Percentiles rank a stretch among this genome's conserved stretches.
Conservation (phyloP, 2,329 filamentous ascomycete genomes). For the Lachnellula suecica region DNA sequence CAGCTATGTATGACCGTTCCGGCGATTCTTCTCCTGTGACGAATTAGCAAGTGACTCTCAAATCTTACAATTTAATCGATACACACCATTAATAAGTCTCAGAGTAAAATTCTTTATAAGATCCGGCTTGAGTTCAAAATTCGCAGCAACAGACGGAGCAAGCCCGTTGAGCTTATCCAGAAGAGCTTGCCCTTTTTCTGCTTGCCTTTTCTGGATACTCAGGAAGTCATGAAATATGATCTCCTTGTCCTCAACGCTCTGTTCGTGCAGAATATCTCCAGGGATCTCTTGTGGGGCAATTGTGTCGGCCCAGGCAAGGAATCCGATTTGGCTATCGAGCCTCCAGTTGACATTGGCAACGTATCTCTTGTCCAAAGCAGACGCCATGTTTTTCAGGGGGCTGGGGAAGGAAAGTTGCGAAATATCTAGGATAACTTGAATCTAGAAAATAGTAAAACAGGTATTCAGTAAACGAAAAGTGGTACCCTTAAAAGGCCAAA, state of each 20-base stretch:
- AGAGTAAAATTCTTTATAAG: not conserved
- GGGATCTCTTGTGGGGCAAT: not conserved
- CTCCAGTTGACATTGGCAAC: not conserved
- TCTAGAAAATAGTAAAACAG: no score
- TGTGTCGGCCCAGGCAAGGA: not conserved
- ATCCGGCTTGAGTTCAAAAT: constrained; percentile 5
- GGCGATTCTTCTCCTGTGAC: not conserved
- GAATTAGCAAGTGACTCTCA: not conserved
- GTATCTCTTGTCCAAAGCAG: not conserved
- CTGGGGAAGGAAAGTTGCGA: no score
- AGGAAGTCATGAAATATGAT: not conserved
- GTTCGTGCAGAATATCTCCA: not conserved
- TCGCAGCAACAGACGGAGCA: constrained; percentile 1
- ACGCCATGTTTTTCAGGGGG: not conserved
- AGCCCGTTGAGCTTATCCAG: not conserved
- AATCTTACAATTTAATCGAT: no score
- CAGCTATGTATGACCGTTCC: not conserved
- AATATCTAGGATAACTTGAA: not conserved
- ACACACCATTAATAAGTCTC: constrained; percentile 2
- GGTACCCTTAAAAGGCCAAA: no score
- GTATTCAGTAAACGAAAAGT: no score
- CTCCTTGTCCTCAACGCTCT: not conserved
- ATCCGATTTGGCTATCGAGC: not conserved
- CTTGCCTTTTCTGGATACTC: not conserved
- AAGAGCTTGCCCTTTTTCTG: constrained; percentile 16